Base-by-base conservation (phyloP, 768 basidiomycete genomes). In the Agrocybe pediades region DNA sequence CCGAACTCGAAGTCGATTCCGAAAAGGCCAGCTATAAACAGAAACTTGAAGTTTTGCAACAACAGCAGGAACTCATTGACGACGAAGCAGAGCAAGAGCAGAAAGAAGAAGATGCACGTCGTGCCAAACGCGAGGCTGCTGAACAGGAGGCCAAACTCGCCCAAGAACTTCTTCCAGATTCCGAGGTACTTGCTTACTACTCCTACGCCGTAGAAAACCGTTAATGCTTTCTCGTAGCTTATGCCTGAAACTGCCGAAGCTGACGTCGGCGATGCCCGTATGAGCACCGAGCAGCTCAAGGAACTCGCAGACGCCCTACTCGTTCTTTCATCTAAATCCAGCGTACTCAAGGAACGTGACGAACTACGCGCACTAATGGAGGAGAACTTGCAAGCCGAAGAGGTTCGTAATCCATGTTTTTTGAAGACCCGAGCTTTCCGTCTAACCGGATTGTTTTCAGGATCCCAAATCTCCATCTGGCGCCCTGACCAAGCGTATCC, bases 31-130 rank as follows among this genome's bases (percentile, higher is more conserved):
- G 87, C 63, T 98, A 97, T 82, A 96, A 97, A 77, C 92, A 98
- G 78, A 97, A 96, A 72, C 83, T 99, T 51, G 97, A 98, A 58
- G 96, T 99, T 21, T 75, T 99, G 67, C 93, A 97, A 63, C 92
- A 99, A 63, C 97, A 99, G 71, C 92, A 99, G 68, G 97, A 99
- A 69, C 92, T 99, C 56, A 99, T 99, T 67, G 95, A 99, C 67
- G 97, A 99, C 69, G 97, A 99, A 72, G 86, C 95, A 59, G 97
- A 98, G 68, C 97, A 99, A 71, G 97, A 99, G 58, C 88, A 95
- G 71, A 90, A 95, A 73, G 92, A 93, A 68, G 90, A 94, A 68
- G 86, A 90, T 66, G 90, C 92, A n/a, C 87, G 93, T 39, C 88
- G 90, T 52, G 88, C 87, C 41, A 86, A 86, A 67, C 85, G 86